Conservation (phyloP, 345 rosid genomes). For the Melaleuca alternifolia region DNA sequence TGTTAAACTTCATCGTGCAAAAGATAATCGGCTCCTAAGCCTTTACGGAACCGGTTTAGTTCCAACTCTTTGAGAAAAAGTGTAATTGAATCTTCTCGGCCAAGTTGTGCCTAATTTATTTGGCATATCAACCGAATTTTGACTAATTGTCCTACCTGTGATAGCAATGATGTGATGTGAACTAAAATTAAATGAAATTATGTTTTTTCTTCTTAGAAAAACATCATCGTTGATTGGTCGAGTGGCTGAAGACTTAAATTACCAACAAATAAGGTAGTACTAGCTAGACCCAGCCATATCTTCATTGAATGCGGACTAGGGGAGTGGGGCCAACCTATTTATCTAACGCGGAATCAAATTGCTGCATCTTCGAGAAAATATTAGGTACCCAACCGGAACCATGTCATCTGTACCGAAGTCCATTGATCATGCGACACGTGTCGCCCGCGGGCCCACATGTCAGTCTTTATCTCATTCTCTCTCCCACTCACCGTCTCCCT, state of each 20-base stretch:
- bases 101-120: neutral
- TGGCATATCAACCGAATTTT: neutral
- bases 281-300: accelerated
- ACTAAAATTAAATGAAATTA: too few relatives aligned
- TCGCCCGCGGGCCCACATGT: too few relatives aligned
- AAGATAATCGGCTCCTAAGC: accelerated
- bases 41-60: neutral
- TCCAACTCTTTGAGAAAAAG: accelerated
- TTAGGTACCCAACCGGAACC: too few relatives aligned
- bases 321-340: neutral
- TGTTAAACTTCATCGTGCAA: accelerated
- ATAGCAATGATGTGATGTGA: neutral
- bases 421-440: too few relatives aligned
- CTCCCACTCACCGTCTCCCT: too few relatives aligned
- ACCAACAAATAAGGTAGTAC: neutral
- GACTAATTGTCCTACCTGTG: neutral
- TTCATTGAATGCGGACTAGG: neutral
- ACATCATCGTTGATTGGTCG: neutral
- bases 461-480: too few relatives aligned
- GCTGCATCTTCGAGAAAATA: too few relatives aligned
- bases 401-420: too few relatives aligned
- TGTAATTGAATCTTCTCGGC: accelerated
- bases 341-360: too few relatives aligned
- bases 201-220: accelerated
- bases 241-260: neutral